Evolutionary conservation across 2,329 filamentous ascomycete genomes (phyloP).

Genomic region (Gaeumannomyces sp.): DNA sequence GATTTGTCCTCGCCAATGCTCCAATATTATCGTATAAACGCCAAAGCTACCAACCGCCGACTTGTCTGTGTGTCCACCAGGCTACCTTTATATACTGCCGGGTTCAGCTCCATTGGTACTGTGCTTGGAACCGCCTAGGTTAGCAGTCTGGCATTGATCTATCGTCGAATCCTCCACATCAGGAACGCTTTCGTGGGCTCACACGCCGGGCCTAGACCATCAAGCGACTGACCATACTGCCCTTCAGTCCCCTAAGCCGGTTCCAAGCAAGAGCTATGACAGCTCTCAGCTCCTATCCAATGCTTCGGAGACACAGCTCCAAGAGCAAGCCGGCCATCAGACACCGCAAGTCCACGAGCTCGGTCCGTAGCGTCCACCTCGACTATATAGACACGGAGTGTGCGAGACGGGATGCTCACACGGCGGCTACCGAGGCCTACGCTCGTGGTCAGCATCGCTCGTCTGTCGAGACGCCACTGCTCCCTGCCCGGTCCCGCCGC

Average conservation of each 20-base stretch:
- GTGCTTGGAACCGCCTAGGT: neutral
- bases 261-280: no score
- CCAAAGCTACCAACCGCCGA: neutral
- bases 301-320: constrained; percentile 45
- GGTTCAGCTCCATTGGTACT: neutral
- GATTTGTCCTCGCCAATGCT: neutral
- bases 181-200: neutral
- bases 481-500: neutral
- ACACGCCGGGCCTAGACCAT: neutral
- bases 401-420: constrained; percentile 53
- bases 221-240: neutral
- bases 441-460: constrained; percentile 40
- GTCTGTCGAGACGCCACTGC: constrained; percentile 25
- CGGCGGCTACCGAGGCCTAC: constrained; percentile 57
- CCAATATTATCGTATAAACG: neutral
- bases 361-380: constrained; percentile 38
- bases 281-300: constrained; percentile 18
- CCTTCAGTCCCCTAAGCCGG: neutral
- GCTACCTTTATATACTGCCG: neutral
- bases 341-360: constrained; percentile 49
- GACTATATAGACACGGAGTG: constrained; percentile 42
- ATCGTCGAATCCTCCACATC: neutral
- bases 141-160: neutral
- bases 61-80: neutral
- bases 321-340: constrained; percentile 37